Evolutionary conservation across 208 protist genomes (phyloP).

Genomic region (Trichomonas vaginalis): DNA sequence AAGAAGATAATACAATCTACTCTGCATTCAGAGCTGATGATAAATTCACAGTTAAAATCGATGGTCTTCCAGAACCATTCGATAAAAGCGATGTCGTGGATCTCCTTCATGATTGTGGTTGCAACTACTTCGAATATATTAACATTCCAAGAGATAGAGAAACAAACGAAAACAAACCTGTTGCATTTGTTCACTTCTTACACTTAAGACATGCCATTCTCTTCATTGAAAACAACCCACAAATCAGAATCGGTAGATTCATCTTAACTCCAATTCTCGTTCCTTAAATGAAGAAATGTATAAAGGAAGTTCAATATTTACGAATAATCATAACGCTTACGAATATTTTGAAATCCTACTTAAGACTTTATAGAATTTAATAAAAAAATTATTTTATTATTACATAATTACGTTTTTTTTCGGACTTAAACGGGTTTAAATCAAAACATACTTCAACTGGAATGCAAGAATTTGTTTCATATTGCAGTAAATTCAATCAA

Average conservation of each 20-base stretch:
- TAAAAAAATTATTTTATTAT: too few relatives aligned
- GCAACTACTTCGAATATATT: not conserved
- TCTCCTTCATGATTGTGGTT: not conserved
- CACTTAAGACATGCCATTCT: not conserved
- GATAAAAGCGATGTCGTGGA: not conserved
- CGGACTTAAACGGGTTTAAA: too few relatives aligned
- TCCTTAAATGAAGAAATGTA: too few relatives aligned
- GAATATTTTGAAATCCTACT: too few relatives aligned
- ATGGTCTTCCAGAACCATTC: not conserved
- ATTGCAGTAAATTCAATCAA: too few relatives aligned
- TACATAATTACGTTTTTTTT: too few relatives aligned
- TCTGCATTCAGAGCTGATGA: not conserved
- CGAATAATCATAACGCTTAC: too few relatives aligned
- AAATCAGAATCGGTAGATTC: not conserved
- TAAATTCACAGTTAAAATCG: not conserved
- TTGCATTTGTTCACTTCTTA: not conserved
- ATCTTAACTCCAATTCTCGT: too few relatives aligned
- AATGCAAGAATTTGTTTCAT: too few relatives aligned
- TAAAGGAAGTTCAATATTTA: too few relatives aligned
- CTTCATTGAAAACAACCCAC: not conserved
- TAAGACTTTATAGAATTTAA: too few relatives aligned
- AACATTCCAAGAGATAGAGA: not conserved
- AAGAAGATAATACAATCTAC: not conserved
- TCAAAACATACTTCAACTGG: too few relatives aligned
- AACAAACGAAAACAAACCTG: not conserved